Conservation (phyloP, 2,329 filamentous ascomycete genomes). For the Knoxdaviesia proteae region DNA sequence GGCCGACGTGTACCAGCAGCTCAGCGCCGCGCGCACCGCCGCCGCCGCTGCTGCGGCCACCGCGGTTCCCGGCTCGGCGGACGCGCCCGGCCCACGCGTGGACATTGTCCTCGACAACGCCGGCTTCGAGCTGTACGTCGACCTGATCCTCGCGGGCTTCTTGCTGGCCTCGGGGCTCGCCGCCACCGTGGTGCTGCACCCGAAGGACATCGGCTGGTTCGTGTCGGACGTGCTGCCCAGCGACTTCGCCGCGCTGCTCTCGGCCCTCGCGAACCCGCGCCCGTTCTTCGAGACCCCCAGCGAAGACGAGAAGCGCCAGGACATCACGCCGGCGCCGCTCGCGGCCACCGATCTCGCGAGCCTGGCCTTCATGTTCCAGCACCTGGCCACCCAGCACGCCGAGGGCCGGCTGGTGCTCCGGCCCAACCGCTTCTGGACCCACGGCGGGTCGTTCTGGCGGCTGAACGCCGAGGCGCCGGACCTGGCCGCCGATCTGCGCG, state of each 20-base stretch:
- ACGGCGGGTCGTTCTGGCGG: slow-evolving; percentile 72
- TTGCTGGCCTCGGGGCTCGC: slow-evolving; percentile 69
- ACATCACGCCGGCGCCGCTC: slow-evolving; percentile 38
- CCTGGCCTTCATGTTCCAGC: slow-evolving; percentile 56
- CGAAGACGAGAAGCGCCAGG: slow-evolving; percentile 40
- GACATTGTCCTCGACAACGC: slow-evolving; percentile 96
- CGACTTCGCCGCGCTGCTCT: slow-evolving; percentile 70
- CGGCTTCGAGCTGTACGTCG: slow-evolving; percentile 92
- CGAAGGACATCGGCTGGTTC: slow-evolving; percentile 95
- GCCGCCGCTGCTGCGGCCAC: neutral
- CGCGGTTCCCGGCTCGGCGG: slow-evolving; percentile 25
- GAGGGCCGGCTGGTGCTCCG: slow-evolving; percentile 70
- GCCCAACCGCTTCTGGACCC: slow-evolving; percentile 82
- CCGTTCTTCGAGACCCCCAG: slow-evolving; percentile 58
- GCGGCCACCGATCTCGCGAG: slow-evolving; percentile 45
- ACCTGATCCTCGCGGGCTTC: slow-evolving; percentile 80
- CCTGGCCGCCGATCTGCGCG: slow-evolving; percentile 57
- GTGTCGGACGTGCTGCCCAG: slow-evolving; percentile 81
- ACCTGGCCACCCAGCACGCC: slow-evolving; percentile 61
- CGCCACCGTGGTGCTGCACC: slow-evolving; percentile 70
- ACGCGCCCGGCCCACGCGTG: slow-evolving; percentile 38
- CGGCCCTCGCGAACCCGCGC: slow-evolving; percentile 56
- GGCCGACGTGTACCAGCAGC: slow-evolving; percentile 43
- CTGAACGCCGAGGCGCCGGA: slow-evolving; percentile 47
- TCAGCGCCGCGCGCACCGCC: slow-evolving; percentile 42